Evolutionary conservation across 768 basidiomycete species (phyloP).

Genomic region (Naganishia friedmannii): DNA sequence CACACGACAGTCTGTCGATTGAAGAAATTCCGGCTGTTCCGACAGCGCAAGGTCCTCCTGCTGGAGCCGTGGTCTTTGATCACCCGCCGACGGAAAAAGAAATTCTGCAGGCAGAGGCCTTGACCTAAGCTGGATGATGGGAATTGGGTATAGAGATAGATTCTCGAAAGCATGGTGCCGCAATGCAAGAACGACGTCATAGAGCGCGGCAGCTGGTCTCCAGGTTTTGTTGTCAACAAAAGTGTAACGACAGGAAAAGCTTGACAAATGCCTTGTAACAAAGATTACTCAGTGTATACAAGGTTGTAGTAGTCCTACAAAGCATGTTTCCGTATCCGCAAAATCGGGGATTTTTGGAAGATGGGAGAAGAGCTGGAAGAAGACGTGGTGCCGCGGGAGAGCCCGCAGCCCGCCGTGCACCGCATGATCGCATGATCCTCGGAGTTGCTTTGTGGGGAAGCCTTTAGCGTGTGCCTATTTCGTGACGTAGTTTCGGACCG

Average conservation of each 20-base stretch:
- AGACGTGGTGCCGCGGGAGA: neutral
- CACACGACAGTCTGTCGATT: slow-evolving; percentile 8
- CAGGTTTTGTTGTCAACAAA: too few species aligned
- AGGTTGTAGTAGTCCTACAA: neutral
- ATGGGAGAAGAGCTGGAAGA: too few species aligned
- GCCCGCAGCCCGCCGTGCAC: neutral
- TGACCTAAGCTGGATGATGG: neutral
- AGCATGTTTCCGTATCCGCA: neutral
- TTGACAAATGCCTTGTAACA: neutral
- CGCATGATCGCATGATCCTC: neutral
- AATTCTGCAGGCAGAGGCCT: slow-evolving; percentile 32
- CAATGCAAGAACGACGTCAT: too few species aligned
- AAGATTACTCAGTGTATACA: neutral
- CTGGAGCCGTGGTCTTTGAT: slow-evolving; percentile 46
- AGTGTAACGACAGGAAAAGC: too few species aligned
- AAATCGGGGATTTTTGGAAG: neutral
- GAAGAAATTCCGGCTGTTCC: slow-evolving; percentile 31
- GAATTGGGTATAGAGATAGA: neutral
- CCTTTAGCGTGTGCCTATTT: neutral
- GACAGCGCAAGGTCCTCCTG: slow-evolving; percentile 46
- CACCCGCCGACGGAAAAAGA: slow-evolving; percentile 45
- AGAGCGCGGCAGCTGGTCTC: too few species aligned
- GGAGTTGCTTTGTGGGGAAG: neutral
- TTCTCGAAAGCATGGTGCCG: neutral
- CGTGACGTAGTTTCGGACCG: slow-evolving; percentile 6